Evolutionary conservation across 2,329 filamentous ascomycete genomes (phyloP).

Genomic region (Celoporthe dispersa): DNA sequence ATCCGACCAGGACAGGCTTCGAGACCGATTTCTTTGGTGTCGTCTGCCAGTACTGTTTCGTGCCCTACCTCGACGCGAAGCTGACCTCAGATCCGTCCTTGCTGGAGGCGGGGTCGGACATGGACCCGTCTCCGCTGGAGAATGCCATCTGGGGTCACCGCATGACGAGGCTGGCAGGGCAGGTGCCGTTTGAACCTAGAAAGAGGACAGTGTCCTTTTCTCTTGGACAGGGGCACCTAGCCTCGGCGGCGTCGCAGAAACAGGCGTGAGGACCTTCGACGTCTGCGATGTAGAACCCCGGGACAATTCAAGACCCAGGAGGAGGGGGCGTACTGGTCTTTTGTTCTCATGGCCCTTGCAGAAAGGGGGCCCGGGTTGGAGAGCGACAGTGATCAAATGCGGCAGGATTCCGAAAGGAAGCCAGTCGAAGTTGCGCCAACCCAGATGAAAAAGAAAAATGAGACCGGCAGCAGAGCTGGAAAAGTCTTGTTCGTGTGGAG

Average conservation of each 20-base stretch:
- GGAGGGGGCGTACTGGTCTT: neutral
- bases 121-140: neutral
- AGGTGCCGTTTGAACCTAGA: neutral
- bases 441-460: neutral
- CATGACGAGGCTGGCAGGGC: rapidly evolving
- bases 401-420: neutral
- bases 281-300: no score
- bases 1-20: neutral
- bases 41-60: neutral
- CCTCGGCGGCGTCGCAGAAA: neutral
- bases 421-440: neutral
- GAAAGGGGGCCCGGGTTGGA: neutral
- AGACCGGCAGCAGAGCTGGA: neutral
- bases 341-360: neutral
- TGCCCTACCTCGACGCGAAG: neutral
- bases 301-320: neutral
- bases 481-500: neutral
- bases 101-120: neutral
- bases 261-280: neutral
- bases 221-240: neutral
- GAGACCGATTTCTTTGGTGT: neutral
- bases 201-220: neutral
- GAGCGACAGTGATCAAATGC: neutral
- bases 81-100: neutral
- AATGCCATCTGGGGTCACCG: neutral